Conservation (phyloP, 768 basidiomycete genomes). For the Kwoniella europaea region DNA sequence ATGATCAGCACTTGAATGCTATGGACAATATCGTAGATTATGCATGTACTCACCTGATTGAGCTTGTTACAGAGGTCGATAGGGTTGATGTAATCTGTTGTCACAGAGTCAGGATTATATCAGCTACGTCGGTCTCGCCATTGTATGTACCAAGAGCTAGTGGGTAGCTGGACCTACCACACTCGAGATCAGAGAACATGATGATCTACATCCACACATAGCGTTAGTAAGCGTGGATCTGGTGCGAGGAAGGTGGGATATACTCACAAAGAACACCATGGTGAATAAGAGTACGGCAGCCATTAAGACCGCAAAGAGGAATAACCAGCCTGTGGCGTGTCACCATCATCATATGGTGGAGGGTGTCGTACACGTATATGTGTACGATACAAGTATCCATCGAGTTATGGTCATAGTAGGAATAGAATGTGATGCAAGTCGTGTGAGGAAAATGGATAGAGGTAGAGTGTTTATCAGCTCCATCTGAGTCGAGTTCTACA, state of each 20-base stretch:
- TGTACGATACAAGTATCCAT: too few species aligned
- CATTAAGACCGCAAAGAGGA: slow-evolving; percentile 93
- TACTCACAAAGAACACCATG: slow-evolving; percentile 97
- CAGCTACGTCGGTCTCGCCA: too few species aligned
- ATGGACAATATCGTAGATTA: too few species aligned
- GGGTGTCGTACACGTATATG: too few species aligned
- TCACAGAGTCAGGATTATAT: not conserved
- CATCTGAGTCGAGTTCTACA: not conserved
- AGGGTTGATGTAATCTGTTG: slow-evolving; percentile 89
- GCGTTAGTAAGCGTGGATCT: not conserved
- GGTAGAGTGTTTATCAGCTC: slow-evolving; percentile 19
- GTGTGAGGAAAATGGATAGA: not conserved
- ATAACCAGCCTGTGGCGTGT: slow-evolving; percentile 78
- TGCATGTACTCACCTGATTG: slow-evolving; percentile 72
- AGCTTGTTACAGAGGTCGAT: slow-evolving; percentile 99
- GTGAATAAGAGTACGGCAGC: slow-evolving; percentile 94
- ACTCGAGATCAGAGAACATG: slow-evolving; percentile 99
- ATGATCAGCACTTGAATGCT: too few species aligned
- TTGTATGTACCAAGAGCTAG: too few species aligned
- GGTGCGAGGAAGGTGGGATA: not conserved
- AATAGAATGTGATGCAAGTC: not conserved
- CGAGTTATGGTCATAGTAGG: not conserved
- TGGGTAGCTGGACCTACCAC: slow-evolving; percentile 61
- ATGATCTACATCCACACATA: slow-evolving; percentile 73
- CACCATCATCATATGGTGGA: not conserved